Conservation (phyloP, 805 yeast genomes). For the Pichia paraexigua region DNA sequence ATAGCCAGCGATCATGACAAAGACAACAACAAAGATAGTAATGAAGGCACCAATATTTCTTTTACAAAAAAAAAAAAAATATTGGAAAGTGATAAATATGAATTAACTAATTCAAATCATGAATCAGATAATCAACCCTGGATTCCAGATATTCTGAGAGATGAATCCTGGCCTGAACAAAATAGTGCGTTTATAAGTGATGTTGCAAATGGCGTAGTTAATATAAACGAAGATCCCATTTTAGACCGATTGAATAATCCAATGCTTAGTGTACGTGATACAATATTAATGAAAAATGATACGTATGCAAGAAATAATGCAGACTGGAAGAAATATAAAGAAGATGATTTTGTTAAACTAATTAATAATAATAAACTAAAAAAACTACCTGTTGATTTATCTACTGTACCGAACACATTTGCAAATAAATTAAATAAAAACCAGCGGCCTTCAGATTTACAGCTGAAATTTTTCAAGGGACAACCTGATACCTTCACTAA, state of each 20-base stretch:
- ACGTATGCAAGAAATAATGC: conserved; percentile 19
- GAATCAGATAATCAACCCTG: conserved; percentile 9
- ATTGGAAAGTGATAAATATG: neutral
- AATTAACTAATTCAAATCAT: neutral
- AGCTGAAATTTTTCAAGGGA: conserved; percentile 25
- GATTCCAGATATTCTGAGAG: conserved; percentile 22
- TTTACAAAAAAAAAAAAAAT: neutral
- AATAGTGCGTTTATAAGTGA: neutral
- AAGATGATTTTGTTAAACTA: conserved; percentile 16
- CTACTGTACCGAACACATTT: conserved; percentile 24
- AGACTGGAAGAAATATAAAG: conserved; percentile 24
- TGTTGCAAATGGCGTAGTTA: neutral
- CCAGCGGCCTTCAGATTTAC: conserved; percentile 22
- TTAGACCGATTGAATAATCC: conserved; percentile 11
- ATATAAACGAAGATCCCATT: neutral
- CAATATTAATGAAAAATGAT: conserved; percentile 18
- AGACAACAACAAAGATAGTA: neutral
- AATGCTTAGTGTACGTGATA: conserved; percentile 17
- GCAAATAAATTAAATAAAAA: conserved; percentile 20
- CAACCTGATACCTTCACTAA: conserved; percentile 27
- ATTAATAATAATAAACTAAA: conserved; percentile 15
- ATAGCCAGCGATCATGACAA: neutral
- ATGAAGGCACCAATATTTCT: neutral
- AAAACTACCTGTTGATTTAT: conserved; percentile 13
- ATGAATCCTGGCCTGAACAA: conserved; percentile 22